Percentiles rank a stretch among this genome's conserved stretches.
phyloP scores from a whole-genome alignment of 768 basidiomycete genomes.

The Gautieria morchelliformis region DNA sequence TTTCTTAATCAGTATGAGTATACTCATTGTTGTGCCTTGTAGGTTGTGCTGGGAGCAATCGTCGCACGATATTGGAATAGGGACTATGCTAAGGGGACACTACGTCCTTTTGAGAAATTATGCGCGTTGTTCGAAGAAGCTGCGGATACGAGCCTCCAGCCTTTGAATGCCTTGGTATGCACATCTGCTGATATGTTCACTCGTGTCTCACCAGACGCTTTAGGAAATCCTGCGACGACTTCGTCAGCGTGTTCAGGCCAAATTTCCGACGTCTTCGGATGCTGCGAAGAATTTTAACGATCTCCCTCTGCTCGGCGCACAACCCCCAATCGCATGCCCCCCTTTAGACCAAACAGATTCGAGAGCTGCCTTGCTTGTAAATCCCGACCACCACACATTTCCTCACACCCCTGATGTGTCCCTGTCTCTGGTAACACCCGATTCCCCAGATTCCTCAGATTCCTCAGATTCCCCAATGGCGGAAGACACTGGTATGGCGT shows the following conservation, averaged over 20 bases:
- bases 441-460: no score
- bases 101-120: background rate
- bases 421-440: background rate
- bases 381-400: no score
- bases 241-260: background rate
- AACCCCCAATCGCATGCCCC: background rate
- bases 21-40: background rate
- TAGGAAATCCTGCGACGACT: background rate
- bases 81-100: background rate
- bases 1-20: background rate
- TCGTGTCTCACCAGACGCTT: background rate
- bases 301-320: background rate
- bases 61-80: conserved; percentile 2
- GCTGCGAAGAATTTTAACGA: background rate
- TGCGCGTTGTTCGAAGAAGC: conserved; percentile 4
- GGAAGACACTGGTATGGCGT: background rate
- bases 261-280: background rate
- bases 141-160: background rate
- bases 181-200: background rate
- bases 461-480: background rate
- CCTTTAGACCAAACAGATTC: background rate
- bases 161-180: conserved; percentile 1
- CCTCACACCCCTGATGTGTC: no score
- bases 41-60: conserved; percentile 1
- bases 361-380: no score